Evolutionary conservation across 495 filamentous ascomycete species (phyloP).

Genomic region (Cercophora scortea): DNA sequence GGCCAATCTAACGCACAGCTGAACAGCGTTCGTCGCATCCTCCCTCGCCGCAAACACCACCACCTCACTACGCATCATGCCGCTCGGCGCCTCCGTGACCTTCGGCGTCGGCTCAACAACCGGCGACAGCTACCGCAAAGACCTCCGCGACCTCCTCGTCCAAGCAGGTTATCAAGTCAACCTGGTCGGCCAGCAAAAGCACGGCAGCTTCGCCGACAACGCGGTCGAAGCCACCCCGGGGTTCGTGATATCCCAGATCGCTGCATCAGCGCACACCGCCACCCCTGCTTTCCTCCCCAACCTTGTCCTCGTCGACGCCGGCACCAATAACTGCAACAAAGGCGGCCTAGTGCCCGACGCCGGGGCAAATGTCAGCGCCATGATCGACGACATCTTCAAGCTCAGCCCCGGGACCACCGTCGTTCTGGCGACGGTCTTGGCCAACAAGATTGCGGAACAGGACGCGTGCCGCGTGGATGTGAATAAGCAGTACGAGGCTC

Average conservation of each 20-base stretch:
- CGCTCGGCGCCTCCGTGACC: constrained; percentile 53
- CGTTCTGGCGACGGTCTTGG: constrained; percentile 37
- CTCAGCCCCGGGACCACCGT: constrained; percentile 34
- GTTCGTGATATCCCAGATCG: constrained; percentile 27
- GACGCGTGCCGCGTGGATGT: constrained; percentile 27
- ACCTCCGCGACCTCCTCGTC: constrained; percentile 30
- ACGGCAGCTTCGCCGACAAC: constrained; percentile 31
- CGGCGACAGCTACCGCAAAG: constrained; percentile 47
- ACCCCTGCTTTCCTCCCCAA: constrained; percentile 28
- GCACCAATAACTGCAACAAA: constrained; percentile 33
- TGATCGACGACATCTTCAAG: constrained; percentile 31
- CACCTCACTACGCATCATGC: constrained; percentile 38
- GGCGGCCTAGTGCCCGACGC: constrained; percentile 17
- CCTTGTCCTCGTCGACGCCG: constrained; percentile 30
- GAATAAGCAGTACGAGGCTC: constrained; percentile 23
- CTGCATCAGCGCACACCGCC: constrained; percentile 20
- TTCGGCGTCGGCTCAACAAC: constrained; percentile 42
- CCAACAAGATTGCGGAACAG: constrained; percentile 28
- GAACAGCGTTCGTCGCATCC: background rate
- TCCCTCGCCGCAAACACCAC: background rate
- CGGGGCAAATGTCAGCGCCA: constrained; percentile 21
- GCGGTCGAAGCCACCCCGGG: constrained; percentile 30
- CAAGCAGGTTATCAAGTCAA: constrained; percentile 26
- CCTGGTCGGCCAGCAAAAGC: constrained; percentile 28
- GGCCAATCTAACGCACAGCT: background rate